These are phyloP conservation scores for Kwoniella bestiolae DNA, from an alignment of 768 basidiomycete species.

Conservation along the genomic window DNA sequence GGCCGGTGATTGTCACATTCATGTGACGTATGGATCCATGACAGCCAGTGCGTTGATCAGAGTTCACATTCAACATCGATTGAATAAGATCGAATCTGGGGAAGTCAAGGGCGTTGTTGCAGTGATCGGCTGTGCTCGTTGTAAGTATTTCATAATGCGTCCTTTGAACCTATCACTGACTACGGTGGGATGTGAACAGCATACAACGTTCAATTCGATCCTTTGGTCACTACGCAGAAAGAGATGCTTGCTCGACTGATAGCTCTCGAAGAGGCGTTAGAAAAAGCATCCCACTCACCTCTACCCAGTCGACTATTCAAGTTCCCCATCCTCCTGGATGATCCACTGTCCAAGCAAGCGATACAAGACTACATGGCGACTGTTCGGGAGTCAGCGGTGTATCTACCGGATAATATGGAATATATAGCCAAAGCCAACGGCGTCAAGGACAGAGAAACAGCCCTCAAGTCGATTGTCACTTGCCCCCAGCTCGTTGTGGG, in stretches of 20 bases:
- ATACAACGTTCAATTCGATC: slow-evolving; percentile 64
- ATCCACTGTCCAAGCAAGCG: slow-evolving; percentile 66
- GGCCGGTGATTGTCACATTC: slow-evolving; percentile 70
- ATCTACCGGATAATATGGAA: slow-evolving; percentile 71
- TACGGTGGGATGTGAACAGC: slow-evolving; percentile 20
- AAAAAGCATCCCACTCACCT: slow-evolving; percentile 57
- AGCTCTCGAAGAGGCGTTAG: slow-evolving; percentile 58
- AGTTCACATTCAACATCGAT: slow-evolving; percentile 63
- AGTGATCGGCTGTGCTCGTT: slow-evolving; percentile 67
- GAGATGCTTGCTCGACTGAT: slow-evolving; percentile 61
- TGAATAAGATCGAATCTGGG: slow-evolving; percentile 54
- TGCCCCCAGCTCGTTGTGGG: slow-evolving; percentile 66
- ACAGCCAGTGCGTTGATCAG: slow-evolving; percentile 64
- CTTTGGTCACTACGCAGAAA: slow-evolving; percentile 59
- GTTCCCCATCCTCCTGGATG: slow-evolving; percentile 69
- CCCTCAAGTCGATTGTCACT: slow-evolving; percentile 62
- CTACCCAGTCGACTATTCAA: slow-evolving; percentile 65
- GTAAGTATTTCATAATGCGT: slow-evolving; percentile 53
- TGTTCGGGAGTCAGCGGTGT: slow-evolving; percentile 66
- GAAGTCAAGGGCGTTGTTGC: slow-evolving; percentile 61
- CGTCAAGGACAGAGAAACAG: slow-evolving; percentile 60
- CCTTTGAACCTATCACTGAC: neutral
- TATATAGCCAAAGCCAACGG: slow-evolving; percentile 71
- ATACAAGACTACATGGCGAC: slow-evolving; percentile 65
- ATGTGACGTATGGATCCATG: slow-evolving; percentile 69